Evolutionary conservation across 768 basidiomycete species (phyloP), one percentile per base, ranked within the genome.

Genomic region (Gloeophyllum trabeum): DNA sequence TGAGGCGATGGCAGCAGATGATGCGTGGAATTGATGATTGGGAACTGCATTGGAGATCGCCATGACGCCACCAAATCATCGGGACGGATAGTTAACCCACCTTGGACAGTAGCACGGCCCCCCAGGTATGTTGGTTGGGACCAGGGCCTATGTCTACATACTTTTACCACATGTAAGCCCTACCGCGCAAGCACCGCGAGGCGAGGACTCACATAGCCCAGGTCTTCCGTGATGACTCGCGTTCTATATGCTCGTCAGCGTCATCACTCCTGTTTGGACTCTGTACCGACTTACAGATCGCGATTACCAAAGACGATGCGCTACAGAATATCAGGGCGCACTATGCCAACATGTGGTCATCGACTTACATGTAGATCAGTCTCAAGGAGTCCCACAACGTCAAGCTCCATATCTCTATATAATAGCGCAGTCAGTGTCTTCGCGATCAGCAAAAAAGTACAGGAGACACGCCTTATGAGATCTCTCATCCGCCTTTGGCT

Each of bases 71-170:
- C 36, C 10, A 7, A 37, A 10, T 21, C 28, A 16, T 37, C 36
- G 7, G 20, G 20, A 21, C 36, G n/a, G n/a, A n/a, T n/a, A 26
- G 24, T 19, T 16, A 32, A 44, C 53, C 28, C 48, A 74, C 85
- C 67, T 91, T 90, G 3, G 86, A 87, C 2, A 93, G 62, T 2
- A 93, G 64, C 4, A 70, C 78, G 21, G 82, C 83, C 38, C 90
- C 90, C 90, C 90, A 93, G 0, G 90, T 93, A 53, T 93, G 89
- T 40, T 78, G 65, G 54, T 87, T 84, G 2, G 89, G 88, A 30
- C 87, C 87, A 3, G 90, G 91, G 2, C 91, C 91, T 12, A 90
- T 65, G 53, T 94, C 91, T 4, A 89, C 83, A 54, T 91, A 77
- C 86, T 91, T 48, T 5, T 40, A 22, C 25, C 6, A 45, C 45